phyloP scores from a whole-genome alignment of 208 protist species.

The Wallacemonas rigidus region DNA sequence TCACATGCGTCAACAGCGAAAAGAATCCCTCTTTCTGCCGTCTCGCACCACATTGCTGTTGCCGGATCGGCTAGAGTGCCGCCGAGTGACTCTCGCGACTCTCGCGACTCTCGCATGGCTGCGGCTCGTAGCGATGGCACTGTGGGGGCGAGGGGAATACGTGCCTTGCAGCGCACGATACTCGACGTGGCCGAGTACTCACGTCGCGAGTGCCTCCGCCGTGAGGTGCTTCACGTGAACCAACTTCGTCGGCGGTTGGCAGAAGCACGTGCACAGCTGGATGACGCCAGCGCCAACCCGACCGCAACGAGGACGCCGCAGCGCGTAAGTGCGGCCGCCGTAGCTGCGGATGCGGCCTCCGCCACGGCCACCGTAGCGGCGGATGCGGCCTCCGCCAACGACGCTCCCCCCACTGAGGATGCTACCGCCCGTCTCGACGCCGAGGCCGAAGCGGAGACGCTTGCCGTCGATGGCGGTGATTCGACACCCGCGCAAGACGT shows the following conservation, averaged over 20 bases:
- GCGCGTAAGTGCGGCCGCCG: too few species aligned
- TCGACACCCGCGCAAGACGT: too few species aligned
- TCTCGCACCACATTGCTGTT: too few species aligned
- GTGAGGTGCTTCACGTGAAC: constrained; percentile 43
- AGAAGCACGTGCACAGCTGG: constrained; percentile 10
- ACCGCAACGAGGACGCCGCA: constrained; percentile 14
- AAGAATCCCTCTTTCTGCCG: too few species aligned
- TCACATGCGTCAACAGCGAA: too few species aligned
- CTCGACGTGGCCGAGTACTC: constrained; percentile 22
- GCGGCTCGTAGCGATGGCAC: not conserved
- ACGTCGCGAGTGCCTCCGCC: constrained; percentile 35
- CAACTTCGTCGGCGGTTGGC: constrained; percentile 35
- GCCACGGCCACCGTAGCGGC: not conserved
- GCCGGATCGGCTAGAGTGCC: too few species aligned
- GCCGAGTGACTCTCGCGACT: too few species aligned
- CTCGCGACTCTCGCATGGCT: too few species aligned
- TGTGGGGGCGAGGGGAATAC: constrained; percentile 12
- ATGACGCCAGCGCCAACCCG: not conserved
- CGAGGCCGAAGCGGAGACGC: not conserved
- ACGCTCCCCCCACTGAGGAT: not conserved
- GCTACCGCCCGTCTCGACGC: not conserved
- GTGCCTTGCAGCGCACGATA: constrained; percentile 33
- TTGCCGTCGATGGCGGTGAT: too few species aligned
- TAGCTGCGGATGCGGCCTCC: too few species aligned
- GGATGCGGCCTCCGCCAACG: too few species aligned